Evolutionary conservation across 2,329 filamentous ascomycete species (phyloP), one percentile per base, ranked within the genome.

Genomic region (Penicillium sp.): DNA sequence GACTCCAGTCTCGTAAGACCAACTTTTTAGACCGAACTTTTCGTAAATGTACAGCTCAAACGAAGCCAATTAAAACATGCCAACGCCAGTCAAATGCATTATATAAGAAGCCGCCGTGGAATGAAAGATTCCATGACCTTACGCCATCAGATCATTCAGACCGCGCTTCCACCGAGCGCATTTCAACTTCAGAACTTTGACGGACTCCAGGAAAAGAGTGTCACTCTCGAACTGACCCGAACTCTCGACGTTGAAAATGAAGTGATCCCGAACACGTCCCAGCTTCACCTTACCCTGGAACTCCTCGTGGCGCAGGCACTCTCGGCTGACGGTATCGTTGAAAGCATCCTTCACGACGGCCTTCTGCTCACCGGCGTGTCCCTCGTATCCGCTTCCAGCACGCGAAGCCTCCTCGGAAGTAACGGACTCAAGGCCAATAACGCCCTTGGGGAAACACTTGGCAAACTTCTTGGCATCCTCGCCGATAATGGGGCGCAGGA

Each of bases 231-330:
- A 96, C 78, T 99, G 95, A 6, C 95, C 96, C 0, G 91, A 89
- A 80, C 93, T 97, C 81, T 99, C 95, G 35, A 99, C 84, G 53
- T 87, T 89, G 82, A 95, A 99, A 76, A 99, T 98, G 75, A 99
- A 99, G 79, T 99, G 96, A 74, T 99, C 95, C 63, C 92, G 83
- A 67, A 92, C 81, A 53, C 96, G 84, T 44, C 95, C 95, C 31
- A 99, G 85, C 81, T 92, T 93, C 62, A 99, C 95, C 81, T 97
- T 99, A 72, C 87, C 90, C 76, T 95, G 86, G 78, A 99, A 98
- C 77, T 98, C 95, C 26, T 88, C 83, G 73, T 99, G 93, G 49
- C 95, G 86, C 70, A 99, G 77, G 70, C 90, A 95, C 78, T 99
- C 96, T 64, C 95, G 86, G 76, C 90, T 96, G 60, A 99, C 93